These are phyloP conservation scores for Gaertneriomyces semiglobifer DNA, from an alignment of 192 early-diverging fungal genomes.

Conservation along the genomic window DNA sequence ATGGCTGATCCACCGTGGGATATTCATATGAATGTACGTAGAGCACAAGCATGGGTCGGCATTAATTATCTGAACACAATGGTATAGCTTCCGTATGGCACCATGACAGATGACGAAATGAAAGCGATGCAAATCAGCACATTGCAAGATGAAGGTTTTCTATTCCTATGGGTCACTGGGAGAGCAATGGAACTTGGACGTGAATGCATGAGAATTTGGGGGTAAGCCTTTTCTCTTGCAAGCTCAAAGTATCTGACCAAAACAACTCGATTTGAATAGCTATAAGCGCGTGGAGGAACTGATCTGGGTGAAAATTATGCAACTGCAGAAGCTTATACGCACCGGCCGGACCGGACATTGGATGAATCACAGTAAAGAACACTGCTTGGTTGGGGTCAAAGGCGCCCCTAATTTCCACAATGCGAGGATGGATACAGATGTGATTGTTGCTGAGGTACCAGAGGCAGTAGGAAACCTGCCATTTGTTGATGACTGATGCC, in stretches of 20 bases:
- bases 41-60: neutral
- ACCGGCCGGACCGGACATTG: slow-evolving; percentile 66
- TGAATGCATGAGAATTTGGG: slow-evolving; percentile 47
- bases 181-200: slow-evolving; percentile 62
- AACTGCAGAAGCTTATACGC: slow-evolving; percentile 58
- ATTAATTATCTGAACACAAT: slow-evolving; percentile 4
- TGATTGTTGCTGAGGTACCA: slow-evolving; percentile 53
- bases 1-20: slow-evolving; percentile 70
- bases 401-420: slow-evolving; percentile 39
- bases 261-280: slow-evolving; percentile 6
- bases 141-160: slow-evolving; percentile 54
- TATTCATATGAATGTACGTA: slow-evolving; percentile 53
- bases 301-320: slow-evolving; percentile 66
- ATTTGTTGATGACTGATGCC: neutral
- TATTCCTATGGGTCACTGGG: slow-evolving; percentile 66
- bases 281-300: slow-evolving; percentile 61
- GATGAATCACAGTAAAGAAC: slow-evolving; percentile 67
- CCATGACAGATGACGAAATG: slow-evolving; percentile 68
- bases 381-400: slow-evolving; percentile 60
- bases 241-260: neutral
- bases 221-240: slow-evolving; percentile 10
- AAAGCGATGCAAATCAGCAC: slow-evolving; percentile 43
- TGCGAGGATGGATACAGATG: slow-evolving; percentile 53
- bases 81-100: slow-evolving; percentile 57
- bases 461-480: neutral